Base-by-base conservation (phyloP, 306 rosid genomes). In the Vigna radiata region DNA sequence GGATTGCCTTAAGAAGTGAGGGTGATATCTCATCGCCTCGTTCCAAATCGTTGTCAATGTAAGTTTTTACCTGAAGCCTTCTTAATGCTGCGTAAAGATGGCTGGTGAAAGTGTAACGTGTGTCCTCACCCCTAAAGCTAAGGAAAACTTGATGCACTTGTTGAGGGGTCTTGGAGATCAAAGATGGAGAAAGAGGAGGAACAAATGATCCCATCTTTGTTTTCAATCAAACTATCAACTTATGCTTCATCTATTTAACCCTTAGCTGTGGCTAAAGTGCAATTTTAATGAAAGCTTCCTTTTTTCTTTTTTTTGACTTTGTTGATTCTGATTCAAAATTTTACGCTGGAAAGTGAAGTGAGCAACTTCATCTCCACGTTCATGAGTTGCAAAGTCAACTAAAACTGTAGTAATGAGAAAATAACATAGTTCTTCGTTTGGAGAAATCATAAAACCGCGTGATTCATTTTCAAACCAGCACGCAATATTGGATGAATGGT, bases 11-110 rank as follows among this genome's bases (percentile, higher is more conserved):
- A 5, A 82, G n/a, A 56, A 82, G 85, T 0, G 82, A 29, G 11
- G 85, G 78, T 9, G 85, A 77, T 23, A 82, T 77, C 19, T 82
- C 85, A 10, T 82, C 66, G 11, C 85, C 85, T 64, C 85, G 68
- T 48, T 77, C 33, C 3, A 77, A 67, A 10, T 82, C 81, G 4
- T 82, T 36, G 76, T 82, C 85, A 0, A 72, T 70, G 79, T 71
- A 82, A 1, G 79, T 72, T 33, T 41, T 55, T 4, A 82, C 44
- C 46, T 72, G 21, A 0, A 54, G 75, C 75, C 82, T 55, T 0
- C 3, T 55, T 10, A 82, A n/a, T 0, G 85, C 75, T 0, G 82
- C 65, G 14, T 71, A 68, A 1, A 77, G 78, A 82, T 77, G 85
- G 81, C 81, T 49, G 0, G 81, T 76, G 77, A 81, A 81, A 1